These are phyloP conservation scores for Rhizophagus prolifer DNA, from an alignment of 192 early-diverging fungal genomes.

Conservation along the genomic window DNA sequence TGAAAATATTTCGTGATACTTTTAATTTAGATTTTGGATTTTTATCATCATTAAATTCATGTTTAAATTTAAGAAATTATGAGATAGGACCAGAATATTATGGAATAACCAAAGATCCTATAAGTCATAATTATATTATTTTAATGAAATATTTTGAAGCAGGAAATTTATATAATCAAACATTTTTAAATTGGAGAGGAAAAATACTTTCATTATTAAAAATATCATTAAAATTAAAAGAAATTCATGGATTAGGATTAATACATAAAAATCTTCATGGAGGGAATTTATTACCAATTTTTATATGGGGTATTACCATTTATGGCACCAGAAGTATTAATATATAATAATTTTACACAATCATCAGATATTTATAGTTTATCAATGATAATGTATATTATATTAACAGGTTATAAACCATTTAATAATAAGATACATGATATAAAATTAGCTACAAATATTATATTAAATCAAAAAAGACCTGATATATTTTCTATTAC, in stretches of 20 bases:
- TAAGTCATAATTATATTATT: neutral
- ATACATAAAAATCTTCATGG: conserved; percentile 9
- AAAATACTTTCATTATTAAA: neutral
- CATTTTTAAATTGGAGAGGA: conserved; percentile 1
- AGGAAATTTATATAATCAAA: conserved; percentile 1
- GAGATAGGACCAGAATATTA: neutral
- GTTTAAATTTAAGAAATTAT: neutral
- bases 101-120: conserved; percentile 7
- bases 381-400: neutral
- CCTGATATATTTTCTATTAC: neutral
- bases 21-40: neutral
- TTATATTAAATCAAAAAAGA: neutral
- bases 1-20: neutral
- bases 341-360: neutral
- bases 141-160: neutral
- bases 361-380: conserved; percentile 4
- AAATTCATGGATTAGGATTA: neutral
- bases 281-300: neutral
- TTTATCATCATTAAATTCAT: neutral
- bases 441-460: neutral
- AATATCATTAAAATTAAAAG: neutral
- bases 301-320: conserved; percentile 1
- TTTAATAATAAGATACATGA: neutral
- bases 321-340: conserved; percentile 9
- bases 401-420: neutral